These are phyloP conservation scores for Huntiella moniliformis DNA, from an alignment of 2,329 filamentous ascomycete species.

Conservation along the genomic window DNA sequence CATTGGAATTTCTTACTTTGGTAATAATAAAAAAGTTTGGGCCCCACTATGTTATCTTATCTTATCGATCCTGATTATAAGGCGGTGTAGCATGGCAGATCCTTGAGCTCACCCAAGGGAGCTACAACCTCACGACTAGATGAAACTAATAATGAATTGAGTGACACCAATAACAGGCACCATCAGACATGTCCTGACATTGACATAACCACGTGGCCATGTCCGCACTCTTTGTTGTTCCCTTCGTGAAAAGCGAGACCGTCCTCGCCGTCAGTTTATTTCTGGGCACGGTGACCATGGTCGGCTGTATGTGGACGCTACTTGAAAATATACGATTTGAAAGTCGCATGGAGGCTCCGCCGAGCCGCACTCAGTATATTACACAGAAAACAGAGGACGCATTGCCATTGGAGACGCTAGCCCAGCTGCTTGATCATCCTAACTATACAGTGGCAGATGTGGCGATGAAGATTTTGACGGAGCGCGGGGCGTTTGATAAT, in stretches of 20 bases:
- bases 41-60: too few species aligned
- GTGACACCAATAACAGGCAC: too few species aligned
- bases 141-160: too few species aligned
- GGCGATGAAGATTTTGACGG: constrained; percentile 38
- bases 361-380: constrained; percentile 53
- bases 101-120: too few species aligned
- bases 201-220: constrained; percentile 1
- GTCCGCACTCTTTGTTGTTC: constrained; percentile 6
- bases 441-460: constrained; percentile 56
- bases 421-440: constrained; percentile 49
- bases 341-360: constrained; percentile 44
- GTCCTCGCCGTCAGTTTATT: constrained; percentile 34
- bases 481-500: constrained; percentile 39
- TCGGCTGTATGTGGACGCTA: constrained; percentile 36
- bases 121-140: too few species aligned
- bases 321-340: constrained; percentile 43
- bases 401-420: constrained; percentile 44
- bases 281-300: constrained; percentile 38
- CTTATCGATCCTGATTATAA: too few species aligned
- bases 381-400: constrained; percentile 59
- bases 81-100: too few species aligned
- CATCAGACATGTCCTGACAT: too few species aligned
- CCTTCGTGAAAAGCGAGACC: constrained; percentile 29
- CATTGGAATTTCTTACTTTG: too few species aligned
- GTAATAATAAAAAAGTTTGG: not conserved